Base-by-base conservation (phyloP, 257 asterid genomes). In the Cordia subcordata region DNA sequence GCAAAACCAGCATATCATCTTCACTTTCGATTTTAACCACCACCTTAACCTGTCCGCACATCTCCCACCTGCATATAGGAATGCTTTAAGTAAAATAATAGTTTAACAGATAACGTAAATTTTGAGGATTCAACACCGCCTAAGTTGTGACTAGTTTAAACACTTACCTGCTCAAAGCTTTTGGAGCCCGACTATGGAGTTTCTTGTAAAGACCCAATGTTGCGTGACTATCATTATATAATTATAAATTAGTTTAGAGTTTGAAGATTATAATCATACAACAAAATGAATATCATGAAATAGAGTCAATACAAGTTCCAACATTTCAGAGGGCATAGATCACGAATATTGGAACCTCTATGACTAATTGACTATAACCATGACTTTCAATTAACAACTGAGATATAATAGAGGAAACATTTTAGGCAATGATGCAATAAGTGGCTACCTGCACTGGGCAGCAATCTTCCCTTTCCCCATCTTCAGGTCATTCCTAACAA, bases 391-490 rank as follows among this genome's bases (percentile, higher is more conserved):
- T 1, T 27, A 27, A 3, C 35, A 6, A 27, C 35, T 27, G 6
- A 6, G 35, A 27, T 3, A 27, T 27, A 27, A 3, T 27, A 27
- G 35, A 27, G n/a, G n/a, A n/a, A n/a, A n/a, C 6, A 15, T 42
- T 8, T 27, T 35, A 44, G 32, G 42, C 8, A 18, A 21, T 13
- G 10, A 27, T 11, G 45, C 8, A 40, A 62, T 19, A 39, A 12
- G 27, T 13, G 10, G 20, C 22, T 63, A 86, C 99, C 99, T 89
- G 96, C 99, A 92, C 67, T 92, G 99, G 45, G 99, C 97, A 58
- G 94, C 99, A 75, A 92, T 92, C 85, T 89, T 92, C 64, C 99
- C 99, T 74, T 92, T 89, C 57, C 99, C 99, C 99, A 92, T 92
- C 79, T 92, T 92, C 49, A 88, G 75, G 73, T 92, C 99, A 77